Evolutionary conservation across 305 asterid species (phyloP).

Genomic region (Solanum chacoense): DNA sequence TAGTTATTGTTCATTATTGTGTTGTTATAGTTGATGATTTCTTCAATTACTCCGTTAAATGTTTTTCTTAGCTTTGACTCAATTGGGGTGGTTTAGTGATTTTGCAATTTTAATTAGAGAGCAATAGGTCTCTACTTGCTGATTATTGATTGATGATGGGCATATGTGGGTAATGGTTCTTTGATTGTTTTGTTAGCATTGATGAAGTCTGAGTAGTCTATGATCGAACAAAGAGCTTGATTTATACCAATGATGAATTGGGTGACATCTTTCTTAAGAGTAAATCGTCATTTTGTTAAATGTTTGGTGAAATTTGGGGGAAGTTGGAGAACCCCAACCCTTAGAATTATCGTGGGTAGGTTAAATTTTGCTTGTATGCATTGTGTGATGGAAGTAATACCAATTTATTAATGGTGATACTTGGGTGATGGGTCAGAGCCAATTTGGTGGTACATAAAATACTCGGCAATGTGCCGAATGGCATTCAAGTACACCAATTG

Average conservation of each 20-base stretch:
- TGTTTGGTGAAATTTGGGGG: neutral
- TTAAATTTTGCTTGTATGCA: too few species aligned
- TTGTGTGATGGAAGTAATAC: neutral
- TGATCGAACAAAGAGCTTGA: neutral
- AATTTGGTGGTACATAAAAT: too few species aligned
- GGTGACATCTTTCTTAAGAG: neutral
- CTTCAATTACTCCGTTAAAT: neutral
- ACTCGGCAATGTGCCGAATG: neutral
- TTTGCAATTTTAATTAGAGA: neutral
- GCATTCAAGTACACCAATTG: neutral
- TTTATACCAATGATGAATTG: neutral
- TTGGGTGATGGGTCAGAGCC: neutral
- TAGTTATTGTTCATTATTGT: neutral
- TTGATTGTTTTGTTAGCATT: neutral
- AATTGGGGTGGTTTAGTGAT: too few species aligned
- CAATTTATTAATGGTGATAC: neutral
- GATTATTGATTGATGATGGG: too few species aligned
- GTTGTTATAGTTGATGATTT: neutral
- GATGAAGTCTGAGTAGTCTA: neutral
- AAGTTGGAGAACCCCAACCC: neutral
- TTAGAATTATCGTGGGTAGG: neutral
- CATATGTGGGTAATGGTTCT: neutral
- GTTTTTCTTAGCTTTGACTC: too few species aligned
- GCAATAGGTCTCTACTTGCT: neutral
- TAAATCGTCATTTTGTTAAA: too few species aligned